These are phyloP conservation scores for Cerrena zonata DNA, from an alignment of 1,284 basidiomycete genomes.

Conservation along the genomic window DNA sequence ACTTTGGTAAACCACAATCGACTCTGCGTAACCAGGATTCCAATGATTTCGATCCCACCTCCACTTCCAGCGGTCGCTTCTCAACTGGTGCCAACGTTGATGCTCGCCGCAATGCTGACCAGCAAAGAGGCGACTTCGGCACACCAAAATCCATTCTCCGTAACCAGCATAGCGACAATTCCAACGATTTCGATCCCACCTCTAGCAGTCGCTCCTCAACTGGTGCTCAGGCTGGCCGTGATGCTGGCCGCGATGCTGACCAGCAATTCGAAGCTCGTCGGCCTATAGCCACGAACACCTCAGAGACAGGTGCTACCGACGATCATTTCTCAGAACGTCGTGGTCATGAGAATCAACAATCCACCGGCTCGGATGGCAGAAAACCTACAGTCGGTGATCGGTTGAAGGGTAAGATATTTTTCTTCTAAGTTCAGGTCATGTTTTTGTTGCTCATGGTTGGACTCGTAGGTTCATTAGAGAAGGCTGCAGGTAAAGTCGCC, in stretches of 20 bases:
- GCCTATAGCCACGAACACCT: not conserved
- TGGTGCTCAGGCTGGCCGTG: not conserved
- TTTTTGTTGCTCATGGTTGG: not conserved
- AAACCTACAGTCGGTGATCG: slow-evolving; percentile 21
- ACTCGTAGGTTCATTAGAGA: slow-evolving; percentile 20
- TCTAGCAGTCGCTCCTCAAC: not conserved
- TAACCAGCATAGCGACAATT: not conserved
- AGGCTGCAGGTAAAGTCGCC: slow-evolving; percentile 20
- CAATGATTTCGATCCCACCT: not conserved
- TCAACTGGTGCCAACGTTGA: not conserved
- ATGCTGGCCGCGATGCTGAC: not conserved
- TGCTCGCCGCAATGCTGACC: not conserved
- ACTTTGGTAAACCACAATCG: slow-evolving; percentile 1
- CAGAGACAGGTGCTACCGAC: slow-evolving; percentile 1
- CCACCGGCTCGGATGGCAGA: slow-evolving; percentile 1
- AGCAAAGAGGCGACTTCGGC: not conserved
- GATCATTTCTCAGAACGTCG: not conserved
- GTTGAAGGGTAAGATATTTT: slow-evolving; percentile 15
- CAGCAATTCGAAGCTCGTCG: not conserved
- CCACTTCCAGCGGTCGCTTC: not conserved
- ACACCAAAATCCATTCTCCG: not conserved
- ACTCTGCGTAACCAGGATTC: not conserved
- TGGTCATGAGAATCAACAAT: slow-evolving; percentile 1
- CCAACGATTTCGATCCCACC: not conserved
- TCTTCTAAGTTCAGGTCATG: not conserved